phyloP scores from a whole-genome alignment of 208 protist species.

The Crithidia mellificae region DNA sequence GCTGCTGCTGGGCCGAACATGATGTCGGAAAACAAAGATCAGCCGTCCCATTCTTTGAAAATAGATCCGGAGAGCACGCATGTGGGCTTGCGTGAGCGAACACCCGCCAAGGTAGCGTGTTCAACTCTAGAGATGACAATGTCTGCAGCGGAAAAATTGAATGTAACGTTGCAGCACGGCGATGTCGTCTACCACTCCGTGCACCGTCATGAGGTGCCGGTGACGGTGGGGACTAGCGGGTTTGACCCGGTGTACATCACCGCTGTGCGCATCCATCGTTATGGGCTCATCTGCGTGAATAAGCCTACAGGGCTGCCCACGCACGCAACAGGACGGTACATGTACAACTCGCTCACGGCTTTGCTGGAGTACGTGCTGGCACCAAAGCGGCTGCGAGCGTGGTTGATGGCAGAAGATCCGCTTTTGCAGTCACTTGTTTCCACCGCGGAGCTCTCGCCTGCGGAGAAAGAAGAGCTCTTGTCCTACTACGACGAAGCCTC shows the following conservation, averaged over 20 bases:
- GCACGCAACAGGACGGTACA: constrained; percentile 91
- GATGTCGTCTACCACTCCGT: constrained; percentile 90
- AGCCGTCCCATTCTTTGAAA: too few species aligned
- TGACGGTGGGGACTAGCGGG: constrained; percentile 64
- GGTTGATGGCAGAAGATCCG: constrained; percentile 56
- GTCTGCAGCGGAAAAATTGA: not conserved
- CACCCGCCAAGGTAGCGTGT: too few species aligned
- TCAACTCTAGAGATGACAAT: not conserved
- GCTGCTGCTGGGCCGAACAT: too few species aligned
- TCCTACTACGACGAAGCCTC: constrained; percentile 45
- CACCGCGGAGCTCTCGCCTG: constrained; percentile 38
- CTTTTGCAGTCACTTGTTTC: constrained; percentile 77
- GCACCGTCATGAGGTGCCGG: constrained; percentile 94
- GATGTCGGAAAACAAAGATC: too few species aligned
- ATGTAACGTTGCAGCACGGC: constrained; percentile 57
- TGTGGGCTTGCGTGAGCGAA: too few species aligned
- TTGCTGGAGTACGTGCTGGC: constrained; percentile 91
- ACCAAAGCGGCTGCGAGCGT: constrained; percentile 66
- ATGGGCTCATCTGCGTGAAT: constrained; percentile 64
- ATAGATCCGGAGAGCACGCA: too few species aligned
- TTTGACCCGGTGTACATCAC: constrained; percentile 55
- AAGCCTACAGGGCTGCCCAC: constrained; percentile 85
- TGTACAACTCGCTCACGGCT: constrained; percentile 89
- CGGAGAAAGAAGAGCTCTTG: constrained; percentile 59
- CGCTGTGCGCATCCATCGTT: constrained; percentile 54